Percentiles rank a stretch among this genome's conserved stretches.
Evolutionary conservation across 176 grass and related monocot species (phyloP).

Genomic region (Tillandsia leiboldiana): DNA sequence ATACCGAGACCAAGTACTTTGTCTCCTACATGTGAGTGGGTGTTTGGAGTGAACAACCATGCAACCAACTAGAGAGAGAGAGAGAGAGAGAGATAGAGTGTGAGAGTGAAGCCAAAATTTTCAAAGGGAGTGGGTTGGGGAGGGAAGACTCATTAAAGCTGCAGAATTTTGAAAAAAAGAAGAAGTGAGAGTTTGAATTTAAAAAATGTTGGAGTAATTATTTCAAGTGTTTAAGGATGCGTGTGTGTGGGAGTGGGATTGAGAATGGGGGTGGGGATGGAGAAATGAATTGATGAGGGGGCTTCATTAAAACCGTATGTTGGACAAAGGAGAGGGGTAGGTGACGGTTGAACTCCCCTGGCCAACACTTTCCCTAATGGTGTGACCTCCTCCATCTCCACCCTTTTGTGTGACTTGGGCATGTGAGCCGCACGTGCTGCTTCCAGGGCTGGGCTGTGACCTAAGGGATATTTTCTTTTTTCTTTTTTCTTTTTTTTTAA

Average conservation of each 20-base stretch:
- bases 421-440: too few relatives aligned
- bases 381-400: too few relatives aligned
- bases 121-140: background rate
- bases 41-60: background rate
- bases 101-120: background rate
- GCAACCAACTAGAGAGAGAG: background rate
- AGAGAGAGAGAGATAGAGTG: background rate
- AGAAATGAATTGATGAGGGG: slow-evolving; percentile 7
- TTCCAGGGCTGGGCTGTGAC: too few relatives aligned
- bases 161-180: background rate
- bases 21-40: background rate
- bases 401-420: too few relatives aligned
- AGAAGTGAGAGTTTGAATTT: background rate
- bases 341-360: slow-evolving; percentile 61
- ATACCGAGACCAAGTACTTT: background rate
- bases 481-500: too few relatives aligned
- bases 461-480: too few relatives aligned
- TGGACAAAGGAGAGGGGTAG: slow-evolving; percentile 30
- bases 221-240: too few relatives aligned
- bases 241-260: too few relatives aligned
- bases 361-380: slow-evolving; percentile 10
- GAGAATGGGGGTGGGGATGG: background rate
- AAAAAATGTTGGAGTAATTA: too few relatives aligned
- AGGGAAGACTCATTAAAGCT: background rate
- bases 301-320: slow-evolving; percentile 20